Evolutionary conservation across 2,329 filamentous ascomycete species (phyloP), one percentile per base, ranked within the genome.

Genomic region (Stachybotrys chartarum): DNA sequence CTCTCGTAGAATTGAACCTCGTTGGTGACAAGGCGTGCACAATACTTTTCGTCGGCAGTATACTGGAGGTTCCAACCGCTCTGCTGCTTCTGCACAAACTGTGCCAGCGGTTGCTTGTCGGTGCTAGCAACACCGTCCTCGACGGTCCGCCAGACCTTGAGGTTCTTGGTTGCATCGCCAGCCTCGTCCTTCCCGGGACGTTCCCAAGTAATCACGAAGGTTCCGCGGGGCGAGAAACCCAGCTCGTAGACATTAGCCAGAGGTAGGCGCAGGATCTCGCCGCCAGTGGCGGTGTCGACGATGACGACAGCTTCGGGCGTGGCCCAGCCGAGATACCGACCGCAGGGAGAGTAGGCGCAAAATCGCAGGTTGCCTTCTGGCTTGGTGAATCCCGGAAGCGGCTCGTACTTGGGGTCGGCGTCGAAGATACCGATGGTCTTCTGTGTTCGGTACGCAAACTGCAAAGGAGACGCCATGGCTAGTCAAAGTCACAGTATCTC

Each of bases 1-100:
- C 90, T 94, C 74, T 96, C 83, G 78, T 93, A 97, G 73, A 99
- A 96, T 67, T 97, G 94, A 55, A 99, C 90, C 78, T 97, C 92
- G 71, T 99, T 99, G 72, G 90, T 97, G 65, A 97, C 93, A 59
- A 87, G 81, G 63, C 94, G 91, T 61, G 93, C 94, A 72, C 93
- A 97, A 72, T 90, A 93, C 70, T 86, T 84, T 80, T 99, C 94
- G 69, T 99, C 94, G 57, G 84, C 82, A 32, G 92, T 96, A 74
- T 97, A 99, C 75, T 97, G 93, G 68, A 99, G 79, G 70, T 97
- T 97, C 93, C 93, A 97, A 67, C 92, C 90, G 50, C 88, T 90
- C 78, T 96, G 91, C 61, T 86, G 88, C 80, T 97, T 97, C 74
- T 99, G 94, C 62, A 99, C 94, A 70, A 95, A 99, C 66, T 85